Evolutionary conservation across 2,329 filamentous ascomycete genomes (phyloP), one percentile per base, ranked within the genome.

Genomic region (Mariannaea sp.): DNA sequence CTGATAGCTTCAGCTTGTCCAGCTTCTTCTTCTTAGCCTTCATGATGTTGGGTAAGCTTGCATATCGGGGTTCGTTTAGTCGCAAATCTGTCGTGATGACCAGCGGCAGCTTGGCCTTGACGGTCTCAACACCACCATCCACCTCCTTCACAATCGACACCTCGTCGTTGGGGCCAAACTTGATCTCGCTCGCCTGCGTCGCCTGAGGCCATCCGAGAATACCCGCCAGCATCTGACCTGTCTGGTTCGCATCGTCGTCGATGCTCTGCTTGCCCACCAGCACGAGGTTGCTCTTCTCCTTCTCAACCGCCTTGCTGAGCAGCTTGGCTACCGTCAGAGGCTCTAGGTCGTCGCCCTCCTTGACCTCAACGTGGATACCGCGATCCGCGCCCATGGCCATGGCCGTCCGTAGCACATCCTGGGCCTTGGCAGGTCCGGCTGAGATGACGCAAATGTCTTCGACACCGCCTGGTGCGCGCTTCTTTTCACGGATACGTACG

Each of bases 21-120:
- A 99, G 70, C 69, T 90, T 90, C 88, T 99, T 99, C 89, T 97
- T 99, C 89, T 99, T 99, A 47, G 94, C 94, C 87, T 97, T 99
- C 94, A 99, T 99, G 62, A 99, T 97, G 72, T 97, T 97, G 44
- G 92, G 93, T 83, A 99, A 74, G 74, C 86, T 96, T 17, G 93
- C 94, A 73, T 96, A 99, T 60, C 94, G 81, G 55, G 94, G 94
- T 83, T 95, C 91, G 70, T 99, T 99, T 72, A 99, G 78, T 46
- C 94, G 80, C 76, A 99, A 74, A 78, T 99, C 94, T 57, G 94
- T 96, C 57, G 94, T 99, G 65, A 99, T 89, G 46, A 99, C 79
- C 86, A 97, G 86, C 0, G 94, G 94, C 74, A 99, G 76, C 78
- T 88, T 90, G 1, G 90, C 86, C 72, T 81, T 82, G 49, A 99